Base-by-base conservation (phyloP, 306 rosid genomes). In the Lathyrus aphaca region DNA sequence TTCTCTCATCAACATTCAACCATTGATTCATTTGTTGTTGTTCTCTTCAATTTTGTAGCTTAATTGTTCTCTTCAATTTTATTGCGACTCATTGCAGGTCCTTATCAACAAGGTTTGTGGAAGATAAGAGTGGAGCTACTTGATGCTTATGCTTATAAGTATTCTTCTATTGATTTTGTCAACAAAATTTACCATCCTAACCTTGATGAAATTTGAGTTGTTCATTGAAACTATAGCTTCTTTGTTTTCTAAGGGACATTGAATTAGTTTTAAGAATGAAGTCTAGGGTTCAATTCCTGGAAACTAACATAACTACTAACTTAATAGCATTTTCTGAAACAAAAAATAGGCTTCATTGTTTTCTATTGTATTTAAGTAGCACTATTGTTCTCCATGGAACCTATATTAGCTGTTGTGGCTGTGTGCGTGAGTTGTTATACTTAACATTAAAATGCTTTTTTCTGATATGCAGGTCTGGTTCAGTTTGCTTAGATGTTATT, bases 401-500 rank as follows among this genome's bases (percentile, higher is more conserved):
- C 10, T 37, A 17, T 55, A 39, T 45, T 64, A 61, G 56, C 69
- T 50, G 60, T 69, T 60, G 38, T 1, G 38, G 38, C 38, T 32
- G 68, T 39, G 43, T 55, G 25, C 42, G 10, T 32, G 5, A 43
- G 15, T 44, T 73, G 70, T 53, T 45, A 72, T 46, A 25, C 15
- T 62, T 25, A 29, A 65, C 64, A 57, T 74, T 72, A n/a, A 76
- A 49, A 50, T 53, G 70, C 21, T 72, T 65, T 75, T 45, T 49
- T 76, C 63, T 77, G 78, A 72, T 49, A 73, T 78, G 64, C 80
- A 92, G 98, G 95, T 88, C 90, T 59, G 96, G 96, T 62, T 86
- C 96, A 35, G 87, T 92, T 75, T 92, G 98, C 83, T 86, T 90
- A 60, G 98, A 92, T 80, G 98, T 92, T 81, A 88, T 92, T 74